Evolutionary conservation across 371 early-diverging fungal genomes (phyloP), one percentile per base, ranked within the genome.

Genomic region (Smittium culicis): DNA sequence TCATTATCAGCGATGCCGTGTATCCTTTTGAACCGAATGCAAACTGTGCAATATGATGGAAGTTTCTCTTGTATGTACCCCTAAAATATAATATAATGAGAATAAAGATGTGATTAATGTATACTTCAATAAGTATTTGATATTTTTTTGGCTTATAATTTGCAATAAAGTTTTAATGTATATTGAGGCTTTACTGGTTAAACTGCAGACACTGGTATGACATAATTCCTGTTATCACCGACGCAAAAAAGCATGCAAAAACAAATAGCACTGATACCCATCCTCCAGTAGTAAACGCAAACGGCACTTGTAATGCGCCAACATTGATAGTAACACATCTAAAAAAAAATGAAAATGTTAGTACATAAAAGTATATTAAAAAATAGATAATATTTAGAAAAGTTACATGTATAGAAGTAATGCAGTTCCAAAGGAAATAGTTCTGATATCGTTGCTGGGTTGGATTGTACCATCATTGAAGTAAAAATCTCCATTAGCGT

Each of bases 141-240:
- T 11, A 45, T 45, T 11, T 45, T 45, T 45, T 59, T 11, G n/a
- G n/a, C n/a, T 11, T 31, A 16, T 59, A 59, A 29, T 59, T 11
- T 59, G 5, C 11, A 59, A 59, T 11, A 59, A 14, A n/a, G n/a
- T 14, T 14, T 27, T n/a, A 5, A 59, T 11, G 5, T 31, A 5
- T 11, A 45, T 45, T 29, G 11, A 59, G n/a, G 25, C 20, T 33
- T 63, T 63, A 63, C 65, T 64, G 65, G 54, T 45, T 64, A 28
- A 64, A 64, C 28, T 64, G 34, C 25, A 64, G 17, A 45, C 65
- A 64, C 27, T 64, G 65, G 35, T 45, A 64, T n/a, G 54, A 34
- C 65, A 64, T 64, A 11, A 54, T 54, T 17, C 65, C 65, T 5
- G 65, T 29, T 11, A 64, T 45, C 8, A 64, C 34, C 25, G 65